These are phyloP conservation scores for Calonectria pseudoreteaudii DNA, from an alignment of 2,329 filamentous ascomycete species.

Conservation along the genomic window DNA sequence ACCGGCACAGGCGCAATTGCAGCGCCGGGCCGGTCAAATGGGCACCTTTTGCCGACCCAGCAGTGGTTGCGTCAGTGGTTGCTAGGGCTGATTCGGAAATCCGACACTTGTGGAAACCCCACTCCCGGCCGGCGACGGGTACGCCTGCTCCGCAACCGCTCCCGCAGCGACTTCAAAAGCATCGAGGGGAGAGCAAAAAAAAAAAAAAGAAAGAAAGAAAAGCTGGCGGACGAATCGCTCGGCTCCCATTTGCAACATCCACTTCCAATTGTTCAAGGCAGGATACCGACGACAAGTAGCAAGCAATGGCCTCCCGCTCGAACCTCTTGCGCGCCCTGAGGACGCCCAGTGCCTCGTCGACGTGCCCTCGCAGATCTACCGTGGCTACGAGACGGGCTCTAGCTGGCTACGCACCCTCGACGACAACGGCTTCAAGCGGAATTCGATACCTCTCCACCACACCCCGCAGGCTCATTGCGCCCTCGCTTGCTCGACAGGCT, in stretches of 20 bases:
- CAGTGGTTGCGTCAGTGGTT: not conserved
- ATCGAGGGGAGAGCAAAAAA: not conserved
- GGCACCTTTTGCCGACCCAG: not conserved
- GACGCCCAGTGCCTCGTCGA: constrained; percentile 30
- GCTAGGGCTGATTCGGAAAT: constrained; percentile 10
- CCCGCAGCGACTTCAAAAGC: constrained; percentile 14
- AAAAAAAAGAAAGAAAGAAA: constrained; percentile 4
- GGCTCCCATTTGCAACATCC: constrained; percentile 10
- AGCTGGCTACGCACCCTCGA: constrained; percentile 18
- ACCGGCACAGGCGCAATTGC: not conserved
- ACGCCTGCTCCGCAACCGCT: constrained; percentile 6
- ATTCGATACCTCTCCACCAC: constrained; percentile 46
- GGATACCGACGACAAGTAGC: not conserved
- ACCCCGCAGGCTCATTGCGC: constrained; percentile 42
- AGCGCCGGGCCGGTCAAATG: constrained; percentile 11
- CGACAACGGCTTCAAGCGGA: constrained; percentile 16
- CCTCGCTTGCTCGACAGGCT: constrained; percentile 37
- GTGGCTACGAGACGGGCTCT: constrained; percentile 14
- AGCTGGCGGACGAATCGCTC: constrained; percentile 14
- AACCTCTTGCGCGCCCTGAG: constrained; percentile 42
- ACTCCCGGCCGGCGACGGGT: constrained; percentile 5
- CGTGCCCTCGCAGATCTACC: constrained; percentile 11
- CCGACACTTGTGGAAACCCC: constrained; percentile 9
- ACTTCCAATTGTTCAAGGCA: not conserved
- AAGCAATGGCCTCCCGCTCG: constrained; percentile 41